Evolutionary conservation across 2,329 filamentous ascomycete genomes (phyloP), one percentile per base, ranked within the genome.

Genomic region (Dactylellina drechsleri): DNA sequence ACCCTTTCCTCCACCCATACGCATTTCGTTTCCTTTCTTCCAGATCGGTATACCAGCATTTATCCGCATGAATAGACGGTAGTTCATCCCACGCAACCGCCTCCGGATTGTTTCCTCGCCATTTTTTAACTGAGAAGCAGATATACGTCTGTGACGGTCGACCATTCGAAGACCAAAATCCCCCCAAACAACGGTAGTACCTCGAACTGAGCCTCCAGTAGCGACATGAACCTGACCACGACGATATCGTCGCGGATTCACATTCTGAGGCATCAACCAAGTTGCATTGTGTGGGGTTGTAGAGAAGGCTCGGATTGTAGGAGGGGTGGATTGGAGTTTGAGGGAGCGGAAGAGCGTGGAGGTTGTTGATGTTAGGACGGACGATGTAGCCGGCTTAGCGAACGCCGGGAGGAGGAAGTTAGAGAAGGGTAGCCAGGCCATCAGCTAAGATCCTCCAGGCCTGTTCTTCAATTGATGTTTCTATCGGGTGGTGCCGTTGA

Each of bases 1-100:
- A 79, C 95, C 95, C 82, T 99, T 99, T 83, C 95, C 95, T 84
- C 98, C 99, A 82, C 95, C 95, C 96, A 99, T 99, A 87, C 95
- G 91, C 80, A 90, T 89, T 84, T 99, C 95, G 80, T 98, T 99
- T 70, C 95, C 95, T 82, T 91, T 95, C 70, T 92, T 90, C 83
- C 95, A 99, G 20, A 99, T 96, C 81, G 94, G 95, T 78, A 98
- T 91, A 81, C 96, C 97, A 77, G 93, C 95, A 79, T 89, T 89
- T 61, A 98, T 90, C 77, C 95, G 88, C 84, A 92, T 96, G 84
- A 96, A 99, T 54, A 99, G 82, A 66, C 92, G 89, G 83, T 96
- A 99, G 80, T 93, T 92, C 86, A 96, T 90, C 53, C 95, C 95
- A 84, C 95, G 87, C 54, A 99, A 85, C 76, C 94, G 87, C 80